phyloP scores from a whole-genome alignment of 129 eudicot species.

The Solidago caesia region DNA sequence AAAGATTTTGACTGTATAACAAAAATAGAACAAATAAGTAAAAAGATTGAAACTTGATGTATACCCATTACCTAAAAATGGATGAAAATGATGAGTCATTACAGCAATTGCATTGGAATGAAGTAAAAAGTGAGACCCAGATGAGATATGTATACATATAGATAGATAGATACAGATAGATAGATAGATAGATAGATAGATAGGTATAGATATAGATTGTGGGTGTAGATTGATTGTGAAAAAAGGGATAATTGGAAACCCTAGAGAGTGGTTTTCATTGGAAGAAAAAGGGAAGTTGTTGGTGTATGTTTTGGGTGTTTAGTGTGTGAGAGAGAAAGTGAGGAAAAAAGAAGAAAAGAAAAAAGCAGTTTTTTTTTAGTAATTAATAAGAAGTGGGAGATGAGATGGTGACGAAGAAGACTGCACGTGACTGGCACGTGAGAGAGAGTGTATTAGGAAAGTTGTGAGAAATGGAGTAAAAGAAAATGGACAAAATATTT shows the following conservation, averaged over 20 bases:
- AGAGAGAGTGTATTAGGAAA: too few species aligned
- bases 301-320: slow-evolving; percentile 26
- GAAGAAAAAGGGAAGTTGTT: neutral
- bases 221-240: slow-evolving; percentile 16
- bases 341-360: too few species aligned
- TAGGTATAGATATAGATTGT: neutral
- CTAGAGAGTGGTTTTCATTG: slow-evolving; percentile 27
- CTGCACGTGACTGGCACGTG: too few species aligned
- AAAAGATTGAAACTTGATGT: neutral
- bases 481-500: too few species aligned
- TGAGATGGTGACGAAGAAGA: slow-evolving; percentile 16
- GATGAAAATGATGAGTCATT: slow-evolving; percentile 23
- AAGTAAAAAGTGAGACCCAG: neutral
- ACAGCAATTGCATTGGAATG: slow-evolving; percentile 36
- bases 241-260: slow-evolving; percentile 27
- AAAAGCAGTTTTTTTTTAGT: slow-evolving; percentile 28
- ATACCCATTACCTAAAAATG: slow-evolving; percentile 31
- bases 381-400: neutral
- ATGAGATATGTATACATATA: too few species aligned
- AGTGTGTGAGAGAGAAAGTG: slow-evolving; percentile 28
- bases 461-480: too few species aligned
- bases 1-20: neutral
- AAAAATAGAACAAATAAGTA: slow-evolving; percentile 6
- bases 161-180: too few species aligned
- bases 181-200: too few species aligned